Conservation (phyloP, 2,329 filamentous ascomycete genomes). For the Alternaria solani region DNA sequence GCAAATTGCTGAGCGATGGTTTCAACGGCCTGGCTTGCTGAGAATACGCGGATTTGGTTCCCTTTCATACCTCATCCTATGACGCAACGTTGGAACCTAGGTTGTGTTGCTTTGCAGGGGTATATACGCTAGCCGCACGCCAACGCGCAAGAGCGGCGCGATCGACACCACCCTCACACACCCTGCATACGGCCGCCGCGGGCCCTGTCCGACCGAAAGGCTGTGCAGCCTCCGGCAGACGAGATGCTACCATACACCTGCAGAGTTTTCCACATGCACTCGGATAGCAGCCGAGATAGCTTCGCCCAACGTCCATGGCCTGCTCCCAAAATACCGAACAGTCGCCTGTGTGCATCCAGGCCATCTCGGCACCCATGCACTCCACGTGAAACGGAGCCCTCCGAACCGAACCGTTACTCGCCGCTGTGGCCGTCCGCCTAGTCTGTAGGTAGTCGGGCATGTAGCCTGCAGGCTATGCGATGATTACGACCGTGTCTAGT, state of each 20-base stretch:
- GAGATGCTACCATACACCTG: conserved; percentile 14
- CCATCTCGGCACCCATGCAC: conserved; percentile 21
- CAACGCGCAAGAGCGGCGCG: conserved; percentile 13
- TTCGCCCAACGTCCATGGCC: conserved; percentile 9
- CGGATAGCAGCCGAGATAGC: conserved; percentile 35
- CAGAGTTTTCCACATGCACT: conserved; percentile 30
- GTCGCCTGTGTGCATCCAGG: conserved; percentile 17
- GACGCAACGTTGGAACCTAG: conserved; percentile 17
- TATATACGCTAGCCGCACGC: conserved; percentile 9
- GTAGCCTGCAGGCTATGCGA: conserved; percentile 4
- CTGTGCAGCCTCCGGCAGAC: conserved; percentile 24
- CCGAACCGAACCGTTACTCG: conserved; percentile 9
- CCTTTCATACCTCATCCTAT: conserved; percentile 37
- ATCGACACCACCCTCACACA: conserved; percentile 29
- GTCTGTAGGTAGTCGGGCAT: conserved; percentile 6
- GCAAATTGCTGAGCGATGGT: conserved; percentile 48
- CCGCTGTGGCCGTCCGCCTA: conserved; percentile 7
- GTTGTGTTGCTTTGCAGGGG: conserved; percentile 24
- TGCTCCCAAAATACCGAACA: conserved; percentile 33
- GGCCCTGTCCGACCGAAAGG: conserved; percentile 28
- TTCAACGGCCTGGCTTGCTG: conserved; percentile 32
- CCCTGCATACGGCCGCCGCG: conserved; percentile 23
- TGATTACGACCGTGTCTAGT: conserved; percentile 10
- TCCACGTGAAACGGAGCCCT: conserved; percentile 10
- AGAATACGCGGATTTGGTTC: conserved; percentile 30